phyloP scores from a whole-genome alignment of 2,329 filamentous ascomycete genomes.

The Talaromyces sp. region DNA sequence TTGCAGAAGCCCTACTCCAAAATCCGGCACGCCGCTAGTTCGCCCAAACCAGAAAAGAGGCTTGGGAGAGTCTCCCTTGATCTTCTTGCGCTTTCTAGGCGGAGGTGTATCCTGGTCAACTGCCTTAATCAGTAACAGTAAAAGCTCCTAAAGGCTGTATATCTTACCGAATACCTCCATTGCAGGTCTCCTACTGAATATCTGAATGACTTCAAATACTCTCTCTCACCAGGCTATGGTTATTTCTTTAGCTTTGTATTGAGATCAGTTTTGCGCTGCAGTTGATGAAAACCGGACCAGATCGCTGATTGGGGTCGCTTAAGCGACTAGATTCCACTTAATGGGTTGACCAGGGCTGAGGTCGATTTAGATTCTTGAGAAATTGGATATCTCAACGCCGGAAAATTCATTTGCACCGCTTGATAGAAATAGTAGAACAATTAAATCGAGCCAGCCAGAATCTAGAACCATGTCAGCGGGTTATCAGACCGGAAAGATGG shows the following conservation, averaged over 20 bases:
- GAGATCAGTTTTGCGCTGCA: not conserved
- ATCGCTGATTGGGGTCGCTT: not conserved
- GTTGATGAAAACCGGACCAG: not conserved
- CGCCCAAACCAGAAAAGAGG: not conserved
- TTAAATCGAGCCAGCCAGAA: not conserved
- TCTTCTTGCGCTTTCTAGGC: constrained; percentile 1
- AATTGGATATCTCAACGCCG: not conserved
- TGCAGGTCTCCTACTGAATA: not conserved
- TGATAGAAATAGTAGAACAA: not conserved
- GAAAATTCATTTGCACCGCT: not conserved
- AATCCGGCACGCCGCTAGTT: not conserved
- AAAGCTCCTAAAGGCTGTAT: not conserved
- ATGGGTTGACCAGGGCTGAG: not conserved
- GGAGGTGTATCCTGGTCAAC: not conserved
- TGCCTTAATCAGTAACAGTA: not conserved
- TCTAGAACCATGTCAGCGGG: not conserved
- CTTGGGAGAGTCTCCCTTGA: not conserved
- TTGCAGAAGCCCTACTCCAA: constrained; percentile 6
- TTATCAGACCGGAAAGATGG: not conserved
- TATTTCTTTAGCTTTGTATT: not conserved
- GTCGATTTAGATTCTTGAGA: not conserved
- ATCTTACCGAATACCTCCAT: not conserved
- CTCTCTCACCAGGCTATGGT: not conserved
- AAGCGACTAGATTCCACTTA: not conserved
- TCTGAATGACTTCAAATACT: not conserved